Conservation (phyloP, 169 alveolate genomes). For the Plasmodium blacklocki region DNA sequence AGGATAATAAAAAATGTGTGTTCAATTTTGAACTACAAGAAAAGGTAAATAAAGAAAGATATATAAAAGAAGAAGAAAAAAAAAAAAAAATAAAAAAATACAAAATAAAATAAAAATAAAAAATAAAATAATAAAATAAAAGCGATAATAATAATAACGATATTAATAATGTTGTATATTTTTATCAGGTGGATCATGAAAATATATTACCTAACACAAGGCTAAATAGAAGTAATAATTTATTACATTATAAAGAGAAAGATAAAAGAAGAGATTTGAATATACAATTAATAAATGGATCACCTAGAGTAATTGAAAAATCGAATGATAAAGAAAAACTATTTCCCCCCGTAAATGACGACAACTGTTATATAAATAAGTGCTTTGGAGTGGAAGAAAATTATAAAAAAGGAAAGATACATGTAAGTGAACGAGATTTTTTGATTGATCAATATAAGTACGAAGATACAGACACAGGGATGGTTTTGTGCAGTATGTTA, state of each 20-base stretch:
- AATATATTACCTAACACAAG: too few species aligned
- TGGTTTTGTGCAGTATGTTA: conserved; percentile 24
- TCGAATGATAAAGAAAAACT: too few species aligned
- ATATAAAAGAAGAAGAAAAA: background rate
- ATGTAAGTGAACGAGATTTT: conserved; percentile 37
- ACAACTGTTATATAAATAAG: too few species aligned
- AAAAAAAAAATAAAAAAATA: background rate
- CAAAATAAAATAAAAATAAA: background rate
- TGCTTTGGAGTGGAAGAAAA: background rate
- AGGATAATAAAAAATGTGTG: background rate
- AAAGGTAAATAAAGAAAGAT: background rate
- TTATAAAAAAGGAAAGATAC: background rate
- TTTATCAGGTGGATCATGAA: too few species aligned
- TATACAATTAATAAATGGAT: too few species aligned
- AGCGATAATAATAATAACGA: too few species aligned
- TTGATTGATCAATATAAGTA: conserved; percentile 19
- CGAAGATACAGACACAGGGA: conserved; percentile 17
- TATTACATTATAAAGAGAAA: too few species aligned
- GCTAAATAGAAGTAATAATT: too few species aligned
- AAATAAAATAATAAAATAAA: background rate
- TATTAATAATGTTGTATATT: too few species aligned
- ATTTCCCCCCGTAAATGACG: too few species aligned
- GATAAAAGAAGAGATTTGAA: too few species aligned
- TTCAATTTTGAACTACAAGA: conserved; percentile 13
- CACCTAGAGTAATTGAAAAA: too few species aligned